Evolutionary conservation across 2,329 filamentous ascomycete genomes (phyloP).

Genomic region (Apiospora phragmitis): DNA sequence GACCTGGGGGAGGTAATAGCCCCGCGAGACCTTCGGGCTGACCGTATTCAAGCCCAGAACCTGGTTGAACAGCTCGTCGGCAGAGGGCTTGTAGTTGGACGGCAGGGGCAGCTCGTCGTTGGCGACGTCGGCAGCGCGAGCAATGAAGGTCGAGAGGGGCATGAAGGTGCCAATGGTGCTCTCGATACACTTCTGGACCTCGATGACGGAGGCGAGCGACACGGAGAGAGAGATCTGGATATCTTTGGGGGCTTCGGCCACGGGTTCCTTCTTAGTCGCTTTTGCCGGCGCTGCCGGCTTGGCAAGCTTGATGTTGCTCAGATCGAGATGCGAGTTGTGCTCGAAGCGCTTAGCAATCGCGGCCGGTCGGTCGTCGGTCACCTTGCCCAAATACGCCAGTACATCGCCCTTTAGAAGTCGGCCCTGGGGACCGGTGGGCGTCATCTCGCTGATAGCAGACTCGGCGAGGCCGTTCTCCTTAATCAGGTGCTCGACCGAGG

Average conservation of each 20-base stretch:
- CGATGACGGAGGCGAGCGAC: constrained; percentile 75
- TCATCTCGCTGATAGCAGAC: constrained; percentile 77
- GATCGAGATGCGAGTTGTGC: constrained; percentile 80
- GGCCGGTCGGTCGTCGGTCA: constrained; percentile 70
- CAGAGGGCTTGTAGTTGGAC: constrained; percentile 63
- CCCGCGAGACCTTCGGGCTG: constrained; percentile 52
- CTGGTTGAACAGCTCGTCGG: constrained; percentile 86
- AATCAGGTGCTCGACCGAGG: constrained; percentile 81
- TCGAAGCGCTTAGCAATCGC: constrained; percentile 70
- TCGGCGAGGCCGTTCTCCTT: constrained; percentile 76
- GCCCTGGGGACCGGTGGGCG: constrained; percentile 82
- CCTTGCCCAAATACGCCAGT: constrained; percentile 81
- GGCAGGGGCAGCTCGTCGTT: constrained; percentile 81
- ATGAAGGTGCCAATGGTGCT: constrained; percentile 76
- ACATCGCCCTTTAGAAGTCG: constrained; percentile 94
- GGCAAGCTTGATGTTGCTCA: constrained; percentile 91
- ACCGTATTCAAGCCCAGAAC: constrained; percentile 69
- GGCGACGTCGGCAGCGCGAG: constrained; percentile 80
- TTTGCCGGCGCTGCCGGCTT: constrained; percentile 41
- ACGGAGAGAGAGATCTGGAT: constrained; percentile 71
- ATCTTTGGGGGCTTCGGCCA: constrained; percentile 44
- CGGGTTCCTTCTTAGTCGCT: constrained; percentile 33
- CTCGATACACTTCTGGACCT: constrained; percentile 79
- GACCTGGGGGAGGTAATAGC: constrained; percentile 74
- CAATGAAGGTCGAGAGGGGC: constrained; percentile 83